These are phyloP conservation scores for Physcomitrellopsis africana DNA, from an alignment of 225 moss, liverwort and hornwort species.

Conservation along the genomic window DNA sequence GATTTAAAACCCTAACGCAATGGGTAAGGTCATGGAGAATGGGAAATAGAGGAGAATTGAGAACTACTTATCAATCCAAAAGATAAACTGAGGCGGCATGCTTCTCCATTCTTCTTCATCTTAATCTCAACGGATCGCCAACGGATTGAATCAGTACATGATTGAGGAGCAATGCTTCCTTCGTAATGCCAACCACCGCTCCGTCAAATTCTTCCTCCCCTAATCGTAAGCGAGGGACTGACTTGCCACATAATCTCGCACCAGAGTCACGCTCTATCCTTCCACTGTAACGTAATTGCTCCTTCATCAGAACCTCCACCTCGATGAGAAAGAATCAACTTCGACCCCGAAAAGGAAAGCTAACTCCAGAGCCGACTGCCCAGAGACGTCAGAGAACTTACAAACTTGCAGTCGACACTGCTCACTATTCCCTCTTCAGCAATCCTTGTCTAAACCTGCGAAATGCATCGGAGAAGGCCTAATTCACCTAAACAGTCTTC, in stretches of 20 bases:
- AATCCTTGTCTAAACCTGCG: no score
- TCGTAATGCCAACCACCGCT: slow-evolving; percentile 6
- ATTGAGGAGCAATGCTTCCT: background rate
- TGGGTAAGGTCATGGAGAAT: slow-evolving; percentile 5
- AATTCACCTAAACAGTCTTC: no score
- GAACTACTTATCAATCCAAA: background rate
- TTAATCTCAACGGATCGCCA: background rate
- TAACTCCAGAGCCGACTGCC: background rate
- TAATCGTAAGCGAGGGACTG: slow-evolving; percentile 17
- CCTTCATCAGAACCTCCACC: background rate
- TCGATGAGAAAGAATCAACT: background rate
- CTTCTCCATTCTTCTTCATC: slow-evolving; percentile 3
- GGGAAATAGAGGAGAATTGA: background rate
- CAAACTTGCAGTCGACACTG: no score
- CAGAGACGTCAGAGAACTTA: background rate
- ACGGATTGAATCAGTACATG: slow-evolving; percentile 11
- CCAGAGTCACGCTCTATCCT: background rate
- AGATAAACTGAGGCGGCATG: background rate
- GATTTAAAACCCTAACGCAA: slow-evolving; percentile 13
- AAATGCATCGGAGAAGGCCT: no score
- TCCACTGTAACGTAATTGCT: slow-evolving; percentile 11
- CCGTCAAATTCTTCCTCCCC: slow-evolving; percentile 16
- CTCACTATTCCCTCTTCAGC: no score
- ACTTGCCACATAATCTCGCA: slow-evolving; percentile 13
- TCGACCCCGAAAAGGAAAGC: background rate